Conservation (phyloP, 2,329 filamentous ascomycete genomes). For the Nannizzia gypsea region DNA sequence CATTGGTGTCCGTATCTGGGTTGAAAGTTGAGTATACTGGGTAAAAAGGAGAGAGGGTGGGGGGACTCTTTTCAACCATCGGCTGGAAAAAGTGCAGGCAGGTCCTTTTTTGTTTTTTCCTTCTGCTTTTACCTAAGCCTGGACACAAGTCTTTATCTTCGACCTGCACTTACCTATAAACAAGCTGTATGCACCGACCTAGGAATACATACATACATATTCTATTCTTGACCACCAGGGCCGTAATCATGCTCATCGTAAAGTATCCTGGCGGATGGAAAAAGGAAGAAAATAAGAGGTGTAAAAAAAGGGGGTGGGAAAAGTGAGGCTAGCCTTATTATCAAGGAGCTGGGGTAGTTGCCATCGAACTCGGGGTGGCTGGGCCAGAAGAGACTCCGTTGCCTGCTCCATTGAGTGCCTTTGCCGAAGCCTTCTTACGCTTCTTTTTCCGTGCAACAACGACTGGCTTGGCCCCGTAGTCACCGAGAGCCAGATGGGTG, state of each 20-base stretch:
- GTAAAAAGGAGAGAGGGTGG: background rate
- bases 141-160: background rate
- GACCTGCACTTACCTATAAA: background rate
- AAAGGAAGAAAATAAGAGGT: background rate
- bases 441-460: conserved; percentile 61
- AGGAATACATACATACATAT: background rate
- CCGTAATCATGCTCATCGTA: background rate
- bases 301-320: background rate
- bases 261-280: background rate
- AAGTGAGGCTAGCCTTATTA: background rate
- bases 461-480: conserved; percentile 64
- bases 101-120: background rate
- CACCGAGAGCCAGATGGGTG: conserved; percentile 61
- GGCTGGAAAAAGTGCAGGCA: background rate
- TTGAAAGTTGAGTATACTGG: background rate
- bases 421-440: conserved; percentile 49
- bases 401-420: conserved; percentile 28
- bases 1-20: background rate
- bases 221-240: background rate
- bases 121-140: background rate
- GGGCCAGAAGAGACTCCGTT: conserved; percentile 39
- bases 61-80: background rate
- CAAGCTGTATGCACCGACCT: background rate
- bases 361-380: conserved; percentile 48
- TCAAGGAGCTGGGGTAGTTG: conserved; percentile 21